Evolutionary conservation across 768 basidiomycete genomes (phyloP), one percentile per base, ranked within the genome.

Genomic region (Pleurotus eryngii): DNA sequence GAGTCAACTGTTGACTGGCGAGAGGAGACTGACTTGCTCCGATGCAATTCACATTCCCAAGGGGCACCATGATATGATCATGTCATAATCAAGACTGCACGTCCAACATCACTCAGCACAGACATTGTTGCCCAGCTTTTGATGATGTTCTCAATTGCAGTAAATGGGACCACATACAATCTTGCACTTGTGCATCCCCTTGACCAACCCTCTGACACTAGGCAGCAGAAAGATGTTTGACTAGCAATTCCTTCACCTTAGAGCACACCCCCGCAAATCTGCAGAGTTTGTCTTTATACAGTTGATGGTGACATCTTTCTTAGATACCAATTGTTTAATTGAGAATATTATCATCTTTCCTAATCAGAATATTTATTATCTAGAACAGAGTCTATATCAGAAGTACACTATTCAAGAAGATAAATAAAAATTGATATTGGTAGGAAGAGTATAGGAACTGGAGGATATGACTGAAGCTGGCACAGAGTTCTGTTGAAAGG

Each of bases 21-120:
- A 11, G 18, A 59, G 15, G 56, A 58, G 2, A 65, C 59, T 0
- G 66, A 76, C 51, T 60, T 68, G 27, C 62, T 76, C 1, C 55
- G 59, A 3, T 70, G 65, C 60, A 73, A 65, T 47, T 68, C 72
- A 5, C 46, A 45, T 0, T 76, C 75, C 57, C 60, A 65, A 42
- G 40, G 58, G 0, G 27, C 46, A 1, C 65, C 64, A 4, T 61
- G 62, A 0, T 72, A 66, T 60, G 69, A 74, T 48, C 60, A 39
- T 18, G 61, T 70, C 3, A 51, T 76, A 18, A 47, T 72, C 14
- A 37, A 70, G 3, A 59, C 61, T 1, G 49, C 22, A 56, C 5
- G 63, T 63, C 48, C 40, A 5, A 18, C 50, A 37, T 38, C 49
- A n/a, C 30, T 50, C 4, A 12, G 30, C 27, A 50, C 11, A 30